Evolutionary conservation across 177 flowering plant genomes (phyloP), one percentile per base, ranked within the genome.

Genomic region (Vitis hybrid): DNA sequence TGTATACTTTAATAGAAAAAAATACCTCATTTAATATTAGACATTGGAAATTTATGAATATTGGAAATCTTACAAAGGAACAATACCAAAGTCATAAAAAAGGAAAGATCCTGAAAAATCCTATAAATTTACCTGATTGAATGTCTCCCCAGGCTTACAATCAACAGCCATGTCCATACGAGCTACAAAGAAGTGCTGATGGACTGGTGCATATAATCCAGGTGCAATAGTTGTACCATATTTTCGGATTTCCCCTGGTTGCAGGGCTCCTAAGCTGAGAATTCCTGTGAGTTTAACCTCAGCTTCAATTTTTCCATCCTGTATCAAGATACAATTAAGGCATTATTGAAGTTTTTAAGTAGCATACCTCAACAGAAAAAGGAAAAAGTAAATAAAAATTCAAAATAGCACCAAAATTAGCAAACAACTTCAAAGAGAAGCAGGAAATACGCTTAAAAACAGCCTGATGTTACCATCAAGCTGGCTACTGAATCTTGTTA

Each of bases 111-210:
- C n/a, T 49, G 2, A 14, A 14, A 10, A 2, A 10, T 14, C 11
- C 2, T 62, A 17, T 1, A 68, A 34, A 68, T 34, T 51, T 67
- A 92, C 99, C 91, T 93, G 99, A 86, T 95, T 95, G 63, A 76
- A 83, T 54, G 89, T 70, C 80, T 95, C 99, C 58, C 97, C 94
- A 70, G 99, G 97, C 74, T 80, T 90, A 74, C 92, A 93, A 72
- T 95, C 99, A 67, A 95, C 97, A 21, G 96, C 85, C 99, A 95
- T 95, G 76, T 95, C 96, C 98, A 95, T 88, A 12, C 99, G 94
- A 78, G 99, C 89, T 69, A 93, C 94, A 79, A 95, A 93, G 67
- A 95, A 95, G 70, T 94, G 99, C 70, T 94, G 98, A 83, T 94
- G 98, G 52, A 93, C 98, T 11, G 98, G 98, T 58, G 99, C 99